Percentiles rank a stretch among this genome's conserved stretches.
phyloP scores from a whole-genome alignment of 2,329 filamentous ascomycete species.

The Colletotrichum falcatum region DNA sequence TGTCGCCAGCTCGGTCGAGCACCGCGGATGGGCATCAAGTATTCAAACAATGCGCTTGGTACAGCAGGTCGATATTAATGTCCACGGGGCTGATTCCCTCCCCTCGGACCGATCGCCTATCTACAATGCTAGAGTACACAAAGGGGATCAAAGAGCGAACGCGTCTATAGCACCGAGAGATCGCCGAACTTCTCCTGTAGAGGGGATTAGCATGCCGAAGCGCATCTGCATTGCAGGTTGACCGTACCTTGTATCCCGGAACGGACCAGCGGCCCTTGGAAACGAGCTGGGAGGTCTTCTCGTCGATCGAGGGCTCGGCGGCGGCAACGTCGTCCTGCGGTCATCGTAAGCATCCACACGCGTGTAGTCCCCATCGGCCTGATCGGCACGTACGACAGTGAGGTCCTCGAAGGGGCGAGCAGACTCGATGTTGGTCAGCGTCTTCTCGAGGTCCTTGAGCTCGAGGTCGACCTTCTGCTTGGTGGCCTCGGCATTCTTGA shows the following conservation, averaged over 20 bases:
- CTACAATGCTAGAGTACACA: slow-evolving; percentile 79
- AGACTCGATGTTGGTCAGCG: slow-evolving; percentile 95
- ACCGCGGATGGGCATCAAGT: background rate
- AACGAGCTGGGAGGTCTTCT: slow-evolving; percentile 94
- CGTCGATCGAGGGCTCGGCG: slow-evolving; percentile 95
- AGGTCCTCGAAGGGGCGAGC: slow-evolving; percentile 96
- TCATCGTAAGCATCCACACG: slow-evolving; percentile 45
- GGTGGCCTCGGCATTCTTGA: slow-evolving; percentile 97
- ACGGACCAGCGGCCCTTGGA: slow-evolving; percentile 98
- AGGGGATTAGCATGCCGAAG: slow-evolving; percentile 57
- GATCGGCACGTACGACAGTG: slow-evolving; percentile 83
- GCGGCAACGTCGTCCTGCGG: slow-evolving; percentile 90
- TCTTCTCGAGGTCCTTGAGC: slow-evolving; percentile 93
- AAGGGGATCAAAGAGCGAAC: slow-evolving; percentile 60
- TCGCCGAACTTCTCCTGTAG: slow-evolving; percentile 98
- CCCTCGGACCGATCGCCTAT: slow-evolving; percentile 60
- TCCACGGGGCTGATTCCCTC: slow-evolving; percentile 41
- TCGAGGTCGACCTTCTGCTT: slow-evolving; percentile 97
- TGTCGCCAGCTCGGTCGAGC: background rate
- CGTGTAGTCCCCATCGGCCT: slow-evolving; percentile 13
- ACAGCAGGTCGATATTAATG: slow-evolving; percentile 40
- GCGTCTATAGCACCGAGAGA: slow-evolving; percentile 88
- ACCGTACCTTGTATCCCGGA: slow-evolving; percentile 95
- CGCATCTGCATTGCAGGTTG: background rate
- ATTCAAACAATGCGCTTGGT: slow-evolving; percentile 10